A percentile compares a stretch with the other conserved stretches of the same genome.
Evolutionary conservation across 2,329 filamentous ascomycete species (phyloP).

Genomic region (Trichoderma aggressivum): DNA sequence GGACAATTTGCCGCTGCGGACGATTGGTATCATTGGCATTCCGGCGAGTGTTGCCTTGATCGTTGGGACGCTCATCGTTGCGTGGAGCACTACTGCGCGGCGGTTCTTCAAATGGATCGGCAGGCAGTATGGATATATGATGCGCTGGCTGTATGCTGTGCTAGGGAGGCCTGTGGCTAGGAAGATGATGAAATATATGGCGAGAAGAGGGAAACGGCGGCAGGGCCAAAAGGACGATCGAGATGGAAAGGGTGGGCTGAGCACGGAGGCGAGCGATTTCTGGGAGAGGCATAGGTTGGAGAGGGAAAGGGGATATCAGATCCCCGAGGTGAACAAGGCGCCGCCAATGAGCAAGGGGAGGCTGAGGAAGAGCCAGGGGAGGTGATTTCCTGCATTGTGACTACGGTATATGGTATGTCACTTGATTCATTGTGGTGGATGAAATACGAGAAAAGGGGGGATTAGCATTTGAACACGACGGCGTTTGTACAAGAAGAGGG

Average conservation of each 20-base stretch:
- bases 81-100: slow-evolving; percentile 51
- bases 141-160: slow-evolving; percentile 25
- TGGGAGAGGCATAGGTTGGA: slow-evolving; percentile 40
- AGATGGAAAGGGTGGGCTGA: slow-evolving; percentile 21
- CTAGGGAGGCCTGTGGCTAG: slow-evolving; percentile 25
- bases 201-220: slow-evolving; percentile 21
- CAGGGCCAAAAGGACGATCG: slow-evolving; percentile 20
- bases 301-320: slow-evolving; percentile 38
- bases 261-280: slow-evolving; percentile 39
- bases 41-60: slow-evolving; percentile 50
- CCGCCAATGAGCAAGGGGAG: slow-evolving; percentile 4
- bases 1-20: slow-evolving; percentile 41
- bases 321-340: slow-evolving; percentile 39
- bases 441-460: not conserved
- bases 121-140: slow-evolving; percentile 12
- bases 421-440: not conserved
- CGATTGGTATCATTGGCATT: slow-evolving; percentile 47
- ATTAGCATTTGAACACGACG: not conserved
- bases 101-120: slow-evolving; percentile 29
- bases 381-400: not conserved
- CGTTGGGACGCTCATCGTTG: slow-evolving; percentile 48
- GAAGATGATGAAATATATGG: not conserved
- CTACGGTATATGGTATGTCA: not conserved
- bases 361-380: not conserved
- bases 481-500: not conserved